These are phyloP conservation scores for Salvia miltiorrhiza DNA, from an alignment of 257 asterid species.

Conservation along the genomic window DNA sequence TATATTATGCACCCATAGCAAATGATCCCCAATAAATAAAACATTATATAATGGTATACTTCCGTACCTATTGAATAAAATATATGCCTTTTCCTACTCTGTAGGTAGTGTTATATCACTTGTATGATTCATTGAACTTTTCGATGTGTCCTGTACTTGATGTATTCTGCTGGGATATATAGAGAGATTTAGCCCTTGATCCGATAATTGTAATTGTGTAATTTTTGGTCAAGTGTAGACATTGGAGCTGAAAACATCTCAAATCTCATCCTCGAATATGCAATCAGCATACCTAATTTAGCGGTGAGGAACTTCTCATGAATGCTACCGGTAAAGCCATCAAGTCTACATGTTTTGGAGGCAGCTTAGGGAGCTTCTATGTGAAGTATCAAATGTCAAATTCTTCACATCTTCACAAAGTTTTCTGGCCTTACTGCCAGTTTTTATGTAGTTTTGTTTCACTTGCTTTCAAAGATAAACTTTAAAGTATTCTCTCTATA, in stretches of 20 bases:
- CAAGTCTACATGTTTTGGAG: slow-evolving; percentile 27
- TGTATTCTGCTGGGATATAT: slow-evolving; percentile 2
- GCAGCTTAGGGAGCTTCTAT: not conserved
- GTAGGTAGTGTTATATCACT: not conserved
- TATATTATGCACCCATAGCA: no score
- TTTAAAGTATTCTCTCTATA: not conserved
- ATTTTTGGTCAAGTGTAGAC: slow-evolving; percentile 43
- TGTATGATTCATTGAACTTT: not conserved
- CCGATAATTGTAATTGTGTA: slow-evolving; percentile 12
- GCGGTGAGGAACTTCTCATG: slow-evolving; percentile 76
- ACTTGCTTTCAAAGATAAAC: not conserved
- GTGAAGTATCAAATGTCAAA: slow-evolving; percentile 17
- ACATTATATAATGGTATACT: not conserved
- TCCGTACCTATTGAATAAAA: not conserved
- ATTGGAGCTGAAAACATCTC: slow-evolving; percentile 51
- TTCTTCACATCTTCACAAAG: slow-evolving; percentile 10
- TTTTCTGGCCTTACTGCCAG: not conserved
- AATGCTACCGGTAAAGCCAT: slow-evolving; percentile 38
- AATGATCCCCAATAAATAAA: not conserved
- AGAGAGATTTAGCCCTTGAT: slow-evolving; percentile 3
- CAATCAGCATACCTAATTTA: slow-evolving; percentile 54
- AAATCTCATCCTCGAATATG: slow-evolving; percentile 52
- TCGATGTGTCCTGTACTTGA: not conserved
- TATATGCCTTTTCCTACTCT: slow-evolving; percentile 4
- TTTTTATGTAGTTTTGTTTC: not conserved